Conservation (phyloP, 441 rosid species). For the Euphorbia corollata region DNA sequence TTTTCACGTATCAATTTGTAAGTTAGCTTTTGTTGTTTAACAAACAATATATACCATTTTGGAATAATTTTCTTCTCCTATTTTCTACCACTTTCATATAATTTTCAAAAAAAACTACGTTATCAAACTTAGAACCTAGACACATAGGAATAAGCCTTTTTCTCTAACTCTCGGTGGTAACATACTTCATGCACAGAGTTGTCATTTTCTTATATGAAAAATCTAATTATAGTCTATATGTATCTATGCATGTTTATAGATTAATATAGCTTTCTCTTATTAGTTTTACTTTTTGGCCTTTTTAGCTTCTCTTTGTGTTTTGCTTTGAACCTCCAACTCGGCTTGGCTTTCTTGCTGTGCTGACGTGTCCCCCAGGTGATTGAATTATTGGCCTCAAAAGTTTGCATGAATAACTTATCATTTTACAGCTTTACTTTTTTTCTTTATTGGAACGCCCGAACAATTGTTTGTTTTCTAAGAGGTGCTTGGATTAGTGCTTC, state of each 20-base stretch:
- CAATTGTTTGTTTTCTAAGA: conserved; percentile 22
- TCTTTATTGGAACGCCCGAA: conserved; percentile 26
- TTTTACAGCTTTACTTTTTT: conserved; percentile 17
- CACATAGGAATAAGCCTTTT: too few species aligned
- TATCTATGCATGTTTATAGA: too few species aligned
- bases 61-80: conserved; percentile 33
- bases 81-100: too few species aligned
- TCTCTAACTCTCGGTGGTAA: too few species aligned
- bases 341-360: conserved; percentile 30
- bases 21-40: conserved; percentile 38
- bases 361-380: conserved; percentile 41
- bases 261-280: too few species aligned
- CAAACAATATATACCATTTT: conserved; percentile 24
- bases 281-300: too few species aligned
- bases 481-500: too few species aligned
- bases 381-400: conserved; percentile 45
- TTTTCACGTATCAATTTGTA: conserved; percentile 25
- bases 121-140: conserved; percentile 40
- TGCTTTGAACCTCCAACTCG: conserved; percentile 35
- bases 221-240: too few species aligned
- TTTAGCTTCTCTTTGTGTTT: conserved; percentile 5
- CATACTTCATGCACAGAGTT: too few species aligned
- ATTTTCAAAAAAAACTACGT: conserved; percentile 29
- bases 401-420: conserved; percentile 32
- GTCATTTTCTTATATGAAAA: too few species aligned